Conservation (phyloP, 805 yeast species). For the Candida mattraensis region DNA sequence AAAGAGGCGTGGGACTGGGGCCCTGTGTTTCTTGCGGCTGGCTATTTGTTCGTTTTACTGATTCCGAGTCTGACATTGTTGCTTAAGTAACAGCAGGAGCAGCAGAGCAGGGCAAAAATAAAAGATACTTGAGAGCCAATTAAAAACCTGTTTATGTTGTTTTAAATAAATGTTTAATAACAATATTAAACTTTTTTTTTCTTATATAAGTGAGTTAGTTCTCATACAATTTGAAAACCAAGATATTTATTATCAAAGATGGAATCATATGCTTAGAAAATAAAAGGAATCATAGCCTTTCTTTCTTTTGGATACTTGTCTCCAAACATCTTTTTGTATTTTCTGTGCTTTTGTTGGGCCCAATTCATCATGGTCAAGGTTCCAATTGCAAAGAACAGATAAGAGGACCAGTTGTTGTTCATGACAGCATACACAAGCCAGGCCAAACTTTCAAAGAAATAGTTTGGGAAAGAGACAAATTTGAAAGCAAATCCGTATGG, state of each 20-base stretch:
- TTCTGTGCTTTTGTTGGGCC: constrained; percentile 84
- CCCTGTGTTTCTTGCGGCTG: constrained; percentile 1
- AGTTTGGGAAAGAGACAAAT: constrained; percentile 87
- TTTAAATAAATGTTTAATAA: no score
- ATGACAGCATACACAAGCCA: constrained; percentile 74
- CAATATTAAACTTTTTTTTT: no score
- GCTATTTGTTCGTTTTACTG: constrained; percentile 2
- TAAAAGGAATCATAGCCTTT: constrained; percentile 76
- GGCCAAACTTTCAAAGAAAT: constrained; percentile 77
- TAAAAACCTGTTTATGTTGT: background rate
- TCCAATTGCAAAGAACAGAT: constrained; percentile 69
- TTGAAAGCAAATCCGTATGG: constrained; percentile 86
- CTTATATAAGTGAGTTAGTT: no score
- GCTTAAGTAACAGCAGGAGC: background rate
- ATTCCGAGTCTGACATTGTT: constrained; percentile 15
- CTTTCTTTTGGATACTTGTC: constrained; percentile 76
- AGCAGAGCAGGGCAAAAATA: background rate
- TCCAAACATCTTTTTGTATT: constrained; percentile 67
- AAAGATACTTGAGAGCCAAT: background rate
- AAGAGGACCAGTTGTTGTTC: constrained; percentile 75
- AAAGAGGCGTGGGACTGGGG: constrained; percentile 5
- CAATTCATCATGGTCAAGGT: constrained; percentile 84
- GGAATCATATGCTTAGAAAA: constrained; percentile 43
- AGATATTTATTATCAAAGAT: background rate
- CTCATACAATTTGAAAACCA: constrained; percentile 6